Evolutionary conservation across 805 yeast genomes (phyloP).

Genomic region (Komagataella populi): DNA sequence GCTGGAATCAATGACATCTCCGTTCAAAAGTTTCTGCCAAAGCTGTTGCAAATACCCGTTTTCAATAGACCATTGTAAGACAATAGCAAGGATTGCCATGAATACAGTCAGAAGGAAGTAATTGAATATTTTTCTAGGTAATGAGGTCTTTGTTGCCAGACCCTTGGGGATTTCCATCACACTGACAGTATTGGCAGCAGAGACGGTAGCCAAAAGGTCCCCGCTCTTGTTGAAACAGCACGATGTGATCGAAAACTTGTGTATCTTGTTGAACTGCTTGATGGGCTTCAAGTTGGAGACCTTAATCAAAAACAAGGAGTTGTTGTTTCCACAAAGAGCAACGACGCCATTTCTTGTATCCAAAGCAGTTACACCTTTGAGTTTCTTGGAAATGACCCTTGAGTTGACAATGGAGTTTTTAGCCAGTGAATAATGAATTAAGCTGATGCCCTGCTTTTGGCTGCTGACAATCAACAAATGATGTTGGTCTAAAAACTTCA

Average conservation of each 20-base stretch:
- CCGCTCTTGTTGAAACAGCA: constrained; percentile 62
- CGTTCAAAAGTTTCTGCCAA: constrained; percentile 11
- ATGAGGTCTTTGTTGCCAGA: constrained; percentile 25
- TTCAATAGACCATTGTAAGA: constrained; percentile 14
- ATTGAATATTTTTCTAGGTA: constrained; percentile 4
- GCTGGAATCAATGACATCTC: constrained; percentile 2
- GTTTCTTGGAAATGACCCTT: constrained; percentile 27
- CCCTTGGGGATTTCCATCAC: constrained; percentile 46
- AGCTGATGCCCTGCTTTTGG: constrained; percentile 21
- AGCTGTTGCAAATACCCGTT: constrained; percentile 14
- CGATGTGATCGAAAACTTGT: constrained; percentile 65
- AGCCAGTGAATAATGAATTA: constrained; percentile 29
- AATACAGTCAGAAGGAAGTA: constrained; percentile 9
- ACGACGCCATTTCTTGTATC: constrained; percentile 29
- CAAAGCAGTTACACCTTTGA: constrained; percentile 44
- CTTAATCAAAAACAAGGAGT: constrained; percentile 46
- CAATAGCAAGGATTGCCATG: constrained; percentile 11
- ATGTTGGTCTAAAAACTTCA: constrained; percentile 19
- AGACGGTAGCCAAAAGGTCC: constrained; percentile 50
- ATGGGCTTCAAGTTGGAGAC: constrained; percentile 35
- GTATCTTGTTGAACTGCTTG: constrained; percentile 45
- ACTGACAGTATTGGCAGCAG: constrained; percentile 65
- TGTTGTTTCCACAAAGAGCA: constrained; percentile 53
- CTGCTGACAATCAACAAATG: constrained; percentile 30
- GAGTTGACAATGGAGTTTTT: constrained; percentile 27